Conservation (phyloP, 2,329 filamentous ascomycete genomes). For the Fusarium sp. region DNA sequence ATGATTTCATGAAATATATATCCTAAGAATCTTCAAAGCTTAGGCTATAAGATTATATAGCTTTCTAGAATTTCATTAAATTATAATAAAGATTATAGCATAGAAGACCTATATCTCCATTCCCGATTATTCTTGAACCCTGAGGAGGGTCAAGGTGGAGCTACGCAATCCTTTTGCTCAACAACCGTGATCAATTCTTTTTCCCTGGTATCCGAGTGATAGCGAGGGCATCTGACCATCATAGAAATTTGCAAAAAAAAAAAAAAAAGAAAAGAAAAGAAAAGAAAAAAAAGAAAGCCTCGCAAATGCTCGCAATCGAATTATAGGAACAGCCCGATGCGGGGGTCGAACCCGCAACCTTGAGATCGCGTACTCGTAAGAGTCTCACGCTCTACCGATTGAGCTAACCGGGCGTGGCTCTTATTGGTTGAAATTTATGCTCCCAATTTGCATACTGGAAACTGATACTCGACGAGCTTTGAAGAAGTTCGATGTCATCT, state of each 20-base stretch:
- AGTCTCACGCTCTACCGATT: conserved; percentile 76
- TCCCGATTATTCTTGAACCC: too few relatives aligned
- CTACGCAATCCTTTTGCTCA: background rate
- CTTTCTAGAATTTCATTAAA: too few relatives aligned
- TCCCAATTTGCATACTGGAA: conserved; percentile 4
- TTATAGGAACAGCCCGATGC: conserved; percentile 55
- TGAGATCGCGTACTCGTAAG: conserved; percentile 66
- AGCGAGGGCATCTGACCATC: background rate
- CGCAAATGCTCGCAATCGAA: conserved; percentile 32
- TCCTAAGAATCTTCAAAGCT: too few relatives aligned
- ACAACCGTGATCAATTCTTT: background rate
- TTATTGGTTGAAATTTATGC: conserved; percentile 18
- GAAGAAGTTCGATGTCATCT: background rate
- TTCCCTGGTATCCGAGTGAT: background rate
- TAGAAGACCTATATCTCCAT: too few relatives aligned
- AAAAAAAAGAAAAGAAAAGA: too few relatives aligned
- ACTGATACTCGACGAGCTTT: background rate
- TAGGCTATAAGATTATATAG: too few relatives aligned
- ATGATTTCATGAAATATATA: too few relatives aligned
- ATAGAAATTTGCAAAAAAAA: conserved; percentile 16
- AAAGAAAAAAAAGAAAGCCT: too few relatives aligned
- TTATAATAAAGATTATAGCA: too few relatives aligned
- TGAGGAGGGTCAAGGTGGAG: too few relatives aligned
- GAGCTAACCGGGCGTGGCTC: conserved; percentile 55
- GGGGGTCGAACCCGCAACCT: conserved; percentile 70